These are phyloP conservation scores for Craterostigma plantagineum DNA, from an alignment of 257 asterid species.

Conservation along the genomic window DNA sequence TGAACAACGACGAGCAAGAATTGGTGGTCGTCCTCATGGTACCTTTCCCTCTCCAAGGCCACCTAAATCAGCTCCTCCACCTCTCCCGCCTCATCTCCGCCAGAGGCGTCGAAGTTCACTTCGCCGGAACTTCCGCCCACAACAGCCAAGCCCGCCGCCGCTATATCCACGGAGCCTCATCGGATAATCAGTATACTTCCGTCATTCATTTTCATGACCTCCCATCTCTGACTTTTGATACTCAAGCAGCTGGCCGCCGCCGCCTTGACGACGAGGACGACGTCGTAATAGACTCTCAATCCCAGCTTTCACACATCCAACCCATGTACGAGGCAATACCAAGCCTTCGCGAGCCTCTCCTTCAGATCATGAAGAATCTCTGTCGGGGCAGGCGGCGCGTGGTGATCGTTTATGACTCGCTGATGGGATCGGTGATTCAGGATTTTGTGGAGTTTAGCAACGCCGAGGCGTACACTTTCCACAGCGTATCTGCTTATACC, in stretches of 20 bases:
- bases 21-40: constrained; percentile 17
- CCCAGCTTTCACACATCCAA: constrained; percentile 16
- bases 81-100: constrained; percentile 32
- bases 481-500: constrained; percentile 34
- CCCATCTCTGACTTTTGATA: constrained; percentile 8
- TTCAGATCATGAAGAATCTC: constrained; percentile 13
- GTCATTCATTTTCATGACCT: constrained; percentile 18
- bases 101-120: constrained; percentile 17
- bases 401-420: constrained; percentile 25
- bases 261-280: constrained; percentile 11
- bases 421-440: constrained; percentile 48
- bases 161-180: constrained; percentile 9
- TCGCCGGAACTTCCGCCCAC: constrained; percentile 18
- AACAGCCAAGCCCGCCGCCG: constrained; percentile 26
- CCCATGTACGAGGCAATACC: constrained; percentile 17
- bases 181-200: not conserved
- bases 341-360: constrained; percentile 25
- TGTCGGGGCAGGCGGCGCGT: constrained; percentile 15
- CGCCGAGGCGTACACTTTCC: constrained; percentile 33
- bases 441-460: constrained; percentile 19
- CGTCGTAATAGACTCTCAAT: constrained; percentile 14
- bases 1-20: no score
- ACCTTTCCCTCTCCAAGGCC: constrained; percentile 45
- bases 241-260: not conserved
- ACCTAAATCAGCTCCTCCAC: constrained; percentile 35